phyloP scores from a whole-genome alignment of 1,284 basidiomycete genomes.

The Leccinum pallidistipes region DNA sequence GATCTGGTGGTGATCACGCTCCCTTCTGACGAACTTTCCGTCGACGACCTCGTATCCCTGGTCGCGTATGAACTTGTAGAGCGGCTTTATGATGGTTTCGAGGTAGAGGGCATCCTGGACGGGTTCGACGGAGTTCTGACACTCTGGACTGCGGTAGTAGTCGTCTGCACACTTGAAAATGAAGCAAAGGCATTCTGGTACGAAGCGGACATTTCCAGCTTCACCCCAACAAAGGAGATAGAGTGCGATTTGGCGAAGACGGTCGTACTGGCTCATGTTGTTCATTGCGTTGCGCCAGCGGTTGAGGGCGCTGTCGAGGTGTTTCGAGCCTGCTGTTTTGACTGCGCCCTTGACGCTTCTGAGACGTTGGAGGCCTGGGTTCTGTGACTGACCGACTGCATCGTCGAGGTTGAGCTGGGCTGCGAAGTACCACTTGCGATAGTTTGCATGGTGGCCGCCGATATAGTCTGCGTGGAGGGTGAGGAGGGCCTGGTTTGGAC shows the following conservation, averaged over 20 bases:
- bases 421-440: slow-evolving; percentile 99
- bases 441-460: slow-evolving; percentile 95
- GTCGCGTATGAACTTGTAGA: slow-evolving; percentile 96
- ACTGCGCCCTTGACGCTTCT: slow-evolving; percentile 73
- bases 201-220: slow-evolving; percentile 95
- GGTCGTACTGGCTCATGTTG: slow-evolving; percentile 98
- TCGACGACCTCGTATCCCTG: slow-evolving; percentile 97
- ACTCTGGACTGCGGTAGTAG: slow-evolving; percentile 98
- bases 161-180: slow-evolving; percentile 99
- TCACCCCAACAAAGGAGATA: slow-evolving; percentile 99
- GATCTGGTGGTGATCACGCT: slow-evolving; percentile 93
- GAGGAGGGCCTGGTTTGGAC: slow-evolving; percentile 93
- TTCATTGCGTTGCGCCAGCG: slow-evolving; percentile 99
- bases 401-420: slow-evolving; percentile 99
- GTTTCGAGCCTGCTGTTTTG: slow-evolving; percentile 72
- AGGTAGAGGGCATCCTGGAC: slow-evolving; percentile 96
- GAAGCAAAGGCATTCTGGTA: slow-evolving; percentile 97
- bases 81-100: slow-evolving; percentile 88
- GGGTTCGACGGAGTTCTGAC: slow-evolving; percentile 92
- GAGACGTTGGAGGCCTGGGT: slow-evolving; percentile 88
- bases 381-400: slow-evolving; percentile 94
- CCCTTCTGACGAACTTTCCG: slow-evolving; percentile 92
- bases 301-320: slow-evolving; percentile 88
- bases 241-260: slow-evolving; percentile 93
- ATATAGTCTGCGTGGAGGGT: slow-evolving; percentile 99